Base-by-base conservation (phyloP, 1,284 basidiomycete species). In the Puccinia brachypodii region DNA sequence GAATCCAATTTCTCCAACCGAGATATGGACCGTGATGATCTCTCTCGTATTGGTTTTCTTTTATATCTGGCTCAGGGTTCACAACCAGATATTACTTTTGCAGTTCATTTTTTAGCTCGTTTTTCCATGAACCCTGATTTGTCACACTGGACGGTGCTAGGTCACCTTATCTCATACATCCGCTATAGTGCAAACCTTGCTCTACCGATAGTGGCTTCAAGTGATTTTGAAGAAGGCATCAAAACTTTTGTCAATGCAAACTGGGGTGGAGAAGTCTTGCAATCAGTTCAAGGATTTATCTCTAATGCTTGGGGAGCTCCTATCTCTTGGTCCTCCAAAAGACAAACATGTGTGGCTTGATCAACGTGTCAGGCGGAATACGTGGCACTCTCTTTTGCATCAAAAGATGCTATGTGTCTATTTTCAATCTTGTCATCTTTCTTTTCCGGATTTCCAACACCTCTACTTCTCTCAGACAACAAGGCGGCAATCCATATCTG, bases 321-420 rank as follows among this genome's bases (percentile, higher is more conserved):
- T 8, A 40, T 79, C 28, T 56, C 38, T 0, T 79, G 77, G 77
- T 11, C 19, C n/a, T 71, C 77, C 38, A 79, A 56, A 31, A 13
- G 53, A 3, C 77, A 71, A 44, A 40, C 33, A 38, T 79, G 77
- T 40, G 47, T 60, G 3, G 66, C 77, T 1, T 22, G 36, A 1
- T 79, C 68, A n/a, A 79, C 77, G 1, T 71, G 50, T 33, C 77
- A 79, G 9, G 76, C 76, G 25, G 73, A 76, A 50, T 76, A 60
- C n/a, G 62, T 76, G 73, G 73, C 56, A 3, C 31, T 76, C 3
- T 62, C 56, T 9, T 76, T 44, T 31, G 42, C 53, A 28, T 40
- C 58, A 3, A 40, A 42, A 25, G 38, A 50, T 13, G 19, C 28
- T 3, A n/a, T n/a, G 14, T 69, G 36, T 69, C 28, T 25, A 19